Conservation (phyloP, 768 basidiomycete species). For the Mycena galopus region DNA sequence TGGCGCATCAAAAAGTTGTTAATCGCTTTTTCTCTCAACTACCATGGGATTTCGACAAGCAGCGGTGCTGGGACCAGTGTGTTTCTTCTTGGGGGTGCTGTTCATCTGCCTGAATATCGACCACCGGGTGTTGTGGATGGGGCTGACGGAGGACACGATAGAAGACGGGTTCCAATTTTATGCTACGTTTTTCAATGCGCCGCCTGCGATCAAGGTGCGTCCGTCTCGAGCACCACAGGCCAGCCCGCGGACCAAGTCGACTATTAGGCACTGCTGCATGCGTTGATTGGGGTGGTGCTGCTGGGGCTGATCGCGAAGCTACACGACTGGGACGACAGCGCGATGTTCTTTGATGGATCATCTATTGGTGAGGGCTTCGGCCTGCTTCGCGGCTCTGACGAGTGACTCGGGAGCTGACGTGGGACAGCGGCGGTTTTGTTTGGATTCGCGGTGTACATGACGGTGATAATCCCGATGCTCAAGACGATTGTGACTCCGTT, state of each 20-base stretch:
- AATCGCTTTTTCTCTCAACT: slow-evolving; percentile 8
- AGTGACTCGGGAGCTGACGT: slow-evolving; percentile 12
- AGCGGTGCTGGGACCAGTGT: slow-evolving; percentile 87
- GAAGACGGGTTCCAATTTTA: slow-evolving; percentile 92
- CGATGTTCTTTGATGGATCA: slow-evolving; percentile 95
- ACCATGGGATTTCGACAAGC: slow-evolving; percentile 93
- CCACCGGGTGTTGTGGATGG: slow-evolving; percentile 83
- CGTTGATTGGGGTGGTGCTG: slow-evolving; percentile 84
- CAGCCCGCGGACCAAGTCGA: too few relatives aligned
- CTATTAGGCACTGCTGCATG: slow-evolving; percentile 92
- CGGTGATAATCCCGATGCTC: slow-evolving; percentile 84
- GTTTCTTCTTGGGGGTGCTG: slow-evolving; percentile 90
- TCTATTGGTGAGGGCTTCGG: slow-evolving; percentile 69
- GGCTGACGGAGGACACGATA: slow-evolving; percentile 72
- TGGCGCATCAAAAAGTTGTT: slow-evolving; percentile 8
- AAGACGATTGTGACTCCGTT: slow-evolving; percentile 79
- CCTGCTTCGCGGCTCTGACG: too few relatives aligned
- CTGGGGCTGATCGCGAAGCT: slow-evolving; percentile 83
- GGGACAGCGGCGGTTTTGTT: slow-evolving; percentile 79
- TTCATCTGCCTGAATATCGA: slow-evolving; percentile 92
- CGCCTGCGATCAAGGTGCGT: slow-evolving; percentile 91
- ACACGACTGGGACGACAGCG: slow-evolving; percentile 91
- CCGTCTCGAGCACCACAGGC: too few relatives aligned
- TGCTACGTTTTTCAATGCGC: slow-evolving; percentile 92
- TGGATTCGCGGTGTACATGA: slow-evolving; percentile 82